These are phyloP conservation scores for Pleoardoris graminearum DNA, from an alignment of 2,329 filamentous ascomycete species.

Conservation along the genomic window DNA sequence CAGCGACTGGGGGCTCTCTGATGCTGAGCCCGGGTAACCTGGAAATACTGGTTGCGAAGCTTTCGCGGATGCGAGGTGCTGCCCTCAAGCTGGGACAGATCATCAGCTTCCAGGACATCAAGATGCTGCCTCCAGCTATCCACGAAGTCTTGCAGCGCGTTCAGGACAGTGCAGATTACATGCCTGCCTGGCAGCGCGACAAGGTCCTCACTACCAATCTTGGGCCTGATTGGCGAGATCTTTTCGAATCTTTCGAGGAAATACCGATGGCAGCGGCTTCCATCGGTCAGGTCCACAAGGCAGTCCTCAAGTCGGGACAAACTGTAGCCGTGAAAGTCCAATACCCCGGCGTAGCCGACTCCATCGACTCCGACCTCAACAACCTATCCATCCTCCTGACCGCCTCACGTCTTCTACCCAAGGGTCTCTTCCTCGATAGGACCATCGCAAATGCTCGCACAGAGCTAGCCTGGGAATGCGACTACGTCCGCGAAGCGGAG, in stretches of 20 bases:
- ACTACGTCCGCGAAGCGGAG: conserved; percentile 86
- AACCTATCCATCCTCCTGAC: conserved; percentile 90
- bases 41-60: conserved; percentile 86
- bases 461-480: conserved; percentile 95
- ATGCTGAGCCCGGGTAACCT: conserved; percentile 89
- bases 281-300: conserved; percentile 93
- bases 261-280: conserved; percentile 92
- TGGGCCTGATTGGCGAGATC: conserved; percentile 78
- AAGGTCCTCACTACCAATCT: conserved; percentile 79
- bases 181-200: conserved; percentile 92
- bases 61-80: conserved; percentile 94
- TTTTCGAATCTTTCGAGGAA: conserved; percentile 86
- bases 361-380: conserved; percentile 94
- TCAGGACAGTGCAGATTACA: conserved; percentile 96
- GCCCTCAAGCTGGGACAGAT: conserved; percentile 97
- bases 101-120: conserved; percentile 95
- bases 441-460: conserved; percentile 93
- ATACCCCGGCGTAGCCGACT: conserved; percentile 93
- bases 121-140: conserved; percentile 86
- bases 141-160: conserved; percentile 91
- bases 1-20: conserved; percentile 66
- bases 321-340: conserved; percentile 94
- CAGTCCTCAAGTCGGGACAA: conserved; percentile 72
- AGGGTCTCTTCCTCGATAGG: conserved; percentile 91
- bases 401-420: conserved; percentile 85